A percentile compares a stretch with the other conserved stretches of the same genome.
Evolutionary conservation across 148 eudicot genomes (phyloP).

Genomic region (Dianthus caryophyllus): DNA sequence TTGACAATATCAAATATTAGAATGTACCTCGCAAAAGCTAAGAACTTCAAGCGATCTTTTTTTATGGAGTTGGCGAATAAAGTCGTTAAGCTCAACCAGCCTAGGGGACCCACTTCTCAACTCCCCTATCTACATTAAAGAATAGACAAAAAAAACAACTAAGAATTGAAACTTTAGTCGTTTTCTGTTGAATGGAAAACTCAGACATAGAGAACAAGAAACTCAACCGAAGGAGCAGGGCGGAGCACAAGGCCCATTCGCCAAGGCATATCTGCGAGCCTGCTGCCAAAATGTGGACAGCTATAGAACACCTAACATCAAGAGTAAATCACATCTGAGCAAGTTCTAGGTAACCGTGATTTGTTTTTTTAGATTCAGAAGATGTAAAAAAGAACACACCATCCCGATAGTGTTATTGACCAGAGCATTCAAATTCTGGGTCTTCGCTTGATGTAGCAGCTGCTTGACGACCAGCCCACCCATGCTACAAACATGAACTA

Average conservation of each 20-base stretch:
- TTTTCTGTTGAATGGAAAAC: too few relatives aligned
- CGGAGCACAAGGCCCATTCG: slow-evolving; percentile 98
- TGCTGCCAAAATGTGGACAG: slow-evolving; percentile 99
- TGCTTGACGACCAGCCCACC: slow-evolving; percentile 99
- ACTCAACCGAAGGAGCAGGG: slow-evolving; percentile 81
- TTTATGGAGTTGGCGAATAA: slow-evolving; percentile 71
- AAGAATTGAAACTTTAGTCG: neutral
- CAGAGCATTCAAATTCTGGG: slow-evolving; percentile 53
- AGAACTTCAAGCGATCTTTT: slow-evolving; percentile 78
- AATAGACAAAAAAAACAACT: neutral
- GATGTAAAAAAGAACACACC: slow-evolving; percentile 42
- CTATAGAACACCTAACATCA: slow-evolving; percentile 84
- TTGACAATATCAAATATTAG: neutral
- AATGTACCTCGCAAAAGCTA: slow-evolving; percentile 90
- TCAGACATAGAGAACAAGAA: neutral
- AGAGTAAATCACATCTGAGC: slow-evolving; percentile 6
- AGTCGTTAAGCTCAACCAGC: slow-evolving; percentile 87
- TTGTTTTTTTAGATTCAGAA: neutral
- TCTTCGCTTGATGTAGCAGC: slow-evolving; percentile 83
- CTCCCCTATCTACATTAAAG: slow-evolving; percentile 79
- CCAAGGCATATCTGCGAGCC: slow-evolving; percentile 98
- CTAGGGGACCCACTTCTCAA: slow-evolving; percentile 95
- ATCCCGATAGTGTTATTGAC: slow-evolving; percentile 78
- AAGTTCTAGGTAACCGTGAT: neutral
- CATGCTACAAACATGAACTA: slow-evolving; percentile 59